Evolutionary conservation across 73 alveolate genomes (phyloP), one percentile per base, ranked within the genome.

Genomic region (Tetrahymena elliotti): DNA sequence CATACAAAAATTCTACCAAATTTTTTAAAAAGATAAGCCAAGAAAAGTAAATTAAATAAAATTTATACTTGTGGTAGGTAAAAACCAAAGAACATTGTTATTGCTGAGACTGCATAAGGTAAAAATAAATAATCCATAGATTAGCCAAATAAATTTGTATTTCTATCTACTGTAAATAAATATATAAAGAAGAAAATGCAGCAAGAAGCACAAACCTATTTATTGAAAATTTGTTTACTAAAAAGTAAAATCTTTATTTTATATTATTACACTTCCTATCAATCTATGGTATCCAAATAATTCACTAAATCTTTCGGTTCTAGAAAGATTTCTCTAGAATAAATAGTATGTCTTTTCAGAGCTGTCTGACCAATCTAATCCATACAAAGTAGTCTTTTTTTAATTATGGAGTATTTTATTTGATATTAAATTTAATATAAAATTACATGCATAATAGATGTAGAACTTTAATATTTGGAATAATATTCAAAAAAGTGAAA

Each of bases 251-350:
- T 1, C 20, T 47, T 5, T 38, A 2, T 3, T 47, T 18, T 0
- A 2, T 47, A 47, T 47, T 12, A 47, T 54, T 83, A 38, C 96
- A 84, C 38, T 38, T 84, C 96, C 96, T 7, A 94, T 84, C 33
- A 94, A 16, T 41, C 96, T 94, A 12, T 83, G 93, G 83, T 53
- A 94, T n/a, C 96, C 96, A 38, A 94, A 83, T 33, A 93, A 35
- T 27, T 27, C 52, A 31, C 93, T 82, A 3, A 94, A 83, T 93
- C 92, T 94, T 38, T 94, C 96, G 5, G 93, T 35, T 94, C 96
- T 94, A 0, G 96, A 94, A 24, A 35, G 82, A 35, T 94, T 94
- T 94, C 96, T 82, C 83, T 94, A 93, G 38, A 93, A 83, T 15
- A 94, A 84, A 94, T 94, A 94, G 38, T 40, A 83, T 6, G 82